These are phyloP conservation scores for Metroxylon sagu DNA, from an alignment of 176 grass and related monocot genomes.

Conservation along the genomic window DNA sequence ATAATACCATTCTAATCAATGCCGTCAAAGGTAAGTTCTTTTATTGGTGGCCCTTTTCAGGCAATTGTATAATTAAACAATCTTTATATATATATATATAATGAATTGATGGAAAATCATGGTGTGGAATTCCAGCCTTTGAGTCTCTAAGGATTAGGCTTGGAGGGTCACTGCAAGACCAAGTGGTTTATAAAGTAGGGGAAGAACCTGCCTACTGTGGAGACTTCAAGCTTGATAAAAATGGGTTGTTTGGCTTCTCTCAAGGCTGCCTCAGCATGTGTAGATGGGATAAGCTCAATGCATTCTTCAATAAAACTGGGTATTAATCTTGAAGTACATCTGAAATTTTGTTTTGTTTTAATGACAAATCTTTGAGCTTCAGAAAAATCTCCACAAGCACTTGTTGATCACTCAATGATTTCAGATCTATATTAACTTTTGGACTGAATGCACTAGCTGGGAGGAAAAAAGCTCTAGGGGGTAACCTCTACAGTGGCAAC, in stretches of 20 bases:
- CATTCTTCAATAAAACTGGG: constrained; percentile 41
- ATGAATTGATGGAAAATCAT: too few species aligned
- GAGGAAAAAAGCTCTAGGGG: constrained; percentile 18
- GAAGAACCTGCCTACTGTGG: constrained; percentile 12
- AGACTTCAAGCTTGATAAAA: constrained; percentile 23
- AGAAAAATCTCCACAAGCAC: too few species aligned
- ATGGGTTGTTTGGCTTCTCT: constrained; percentile 38
- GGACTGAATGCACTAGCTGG: constrained; percentile 50
- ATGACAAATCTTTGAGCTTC: too few species aligned
- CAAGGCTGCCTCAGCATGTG: constrained; percentile 37
- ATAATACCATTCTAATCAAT: constrained; percentile 36
- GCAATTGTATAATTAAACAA: too few species aligned
- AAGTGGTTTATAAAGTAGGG: constrained; percentile 34
- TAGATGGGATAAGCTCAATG: constrained; percentile 45
- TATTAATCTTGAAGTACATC: neutral
- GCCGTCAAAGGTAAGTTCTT: constrained; percentile 33
- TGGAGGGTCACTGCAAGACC: constrained; percentile 58
- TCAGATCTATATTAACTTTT: constrained; percentile 47
- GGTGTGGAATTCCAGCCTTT: constrained; percentile 24
- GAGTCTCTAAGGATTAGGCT: constrained; percentile 36
- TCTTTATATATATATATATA: too few species aligned
- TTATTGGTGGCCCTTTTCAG: too few species aligned
- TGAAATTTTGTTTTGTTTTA: too few species aligned
- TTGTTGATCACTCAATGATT: constrained; percentile 1
- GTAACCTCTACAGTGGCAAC: constrained; percentile 22